Percentiles rank a stretch among this genome's conserved stretches.
These are phyloP conservation scores for Backusella macrospora DNA, from an alignment of 192 early-diverging fungal species.

Conservation along the genomic window DNA sequence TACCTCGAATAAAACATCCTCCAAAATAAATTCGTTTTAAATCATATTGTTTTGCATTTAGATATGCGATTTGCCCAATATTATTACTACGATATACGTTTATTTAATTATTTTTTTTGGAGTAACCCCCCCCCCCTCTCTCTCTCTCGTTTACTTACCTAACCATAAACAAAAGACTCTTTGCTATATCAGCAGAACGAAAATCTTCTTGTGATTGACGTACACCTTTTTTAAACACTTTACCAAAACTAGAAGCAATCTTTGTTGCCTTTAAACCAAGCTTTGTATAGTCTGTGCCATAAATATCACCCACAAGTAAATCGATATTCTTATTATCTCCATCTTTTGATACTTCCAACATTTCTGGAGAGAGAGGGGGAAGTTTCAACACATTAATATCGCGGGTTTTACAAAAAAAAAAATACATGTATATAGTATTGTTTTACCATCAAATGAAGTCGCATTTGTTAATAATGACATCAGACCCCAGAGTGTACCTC, in stretches of 20 bases:
- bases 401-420: neutral
- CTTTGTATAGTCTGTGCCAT: constrained; percentile 86
- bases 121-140: neutral
- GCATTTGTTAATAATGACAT: constrained; percentile 87
- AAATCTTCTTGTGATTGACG: constrained; percentile 63
- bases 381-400: neutral
- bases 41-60: constrained; percentile 93
- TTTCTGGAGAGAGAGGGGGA: too few relatives aligned
- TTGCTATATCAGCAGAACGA: constrained; percentile 80
- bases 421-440: too few relatives aligned
- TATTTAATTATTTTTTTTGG: neutral
- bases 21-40: constrained; percentile 93
- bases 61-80: constrained; percentile 97
- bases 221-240: constrained; percentile 88
- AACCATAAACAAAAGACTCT: constrained; percentile 93
- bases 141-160: constrained; percentile 47
- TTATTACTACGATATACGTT: constrained; percentile 74
- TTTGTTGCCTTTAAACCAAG: constrained; percentile 92
- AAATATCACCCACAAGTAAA: constrained; percentile 94
- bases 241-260: constrained; percentile 95
- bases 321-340: constrained; percentile 93
- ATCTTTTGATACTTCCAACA: constrained; percentile 82
- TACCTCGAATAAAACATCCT: constrained; percentile 95
- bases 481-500: constrained; percentile 96
- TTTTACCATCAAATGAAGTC: constrained; percentile 81